Conservation (phyloP, 1,139 yeast species). For the Pichia sp. region DNA sequence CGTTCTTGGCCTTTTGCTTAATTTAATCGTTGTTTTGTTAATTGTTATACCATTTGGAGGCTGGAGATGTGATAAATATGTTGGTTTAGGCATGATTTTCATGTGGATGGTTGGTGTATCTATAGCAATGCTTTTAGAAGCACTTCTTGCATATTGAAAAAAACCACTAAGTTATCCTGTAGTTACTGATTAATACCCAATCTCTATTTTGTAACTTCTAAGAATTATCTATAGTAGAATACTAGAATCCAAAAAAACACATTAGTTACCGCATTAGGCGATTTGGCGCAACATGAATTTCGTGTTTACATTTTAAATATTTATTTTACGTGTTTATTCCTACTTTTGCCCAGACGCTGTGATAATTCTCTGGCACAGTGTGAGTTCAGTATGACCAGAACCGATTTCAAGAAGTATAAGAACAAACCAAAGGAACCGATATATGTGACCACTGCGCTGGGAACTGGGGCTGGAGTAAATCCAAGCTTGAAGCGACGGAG, state of each 20-base stretch:
- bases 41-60: conserved; percentile 52
- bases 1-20: conserved; percentile 45
- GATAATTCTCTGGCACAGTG: background rate
- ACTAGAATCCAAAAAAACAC: too few species aligned
- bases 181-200: too few species aligned
- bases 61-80: conserved; percentile 57
- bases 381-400: conserved; percentile 4
- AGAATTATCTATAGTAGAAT: too few species aligned
- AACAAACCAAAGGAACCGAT: conserved; percentile 25
- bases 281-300: too few species aligned
- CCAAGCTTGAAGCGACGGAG: conserved; percentile 30
- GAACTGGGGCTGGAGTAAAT: conserved; percentile 36
- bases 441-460: conserved; percentile 28
- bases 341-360: background rate
- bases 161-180: too few species aligned
- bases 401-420: conserved; percentile 16
- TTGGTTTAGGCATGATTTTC: conserved; percentile 48
- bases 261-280: too few species aligned
- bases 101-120: conserved; percentile 51
- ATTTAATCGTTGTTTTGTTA: conserved; percentile 46
- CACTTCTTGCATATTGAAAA: conserved; percentile 8
- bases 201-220: too few species aligned
- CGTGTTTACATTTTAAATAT: too few species aligned
- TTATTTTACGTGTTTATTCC: conserved; percentile 3
- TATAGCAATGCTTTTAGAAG: conserved; percentile 12